Conservation (phyloP, 2,329 filamentous ascomycete genomes). For the Arthrobotrys musiformis region DNA sequence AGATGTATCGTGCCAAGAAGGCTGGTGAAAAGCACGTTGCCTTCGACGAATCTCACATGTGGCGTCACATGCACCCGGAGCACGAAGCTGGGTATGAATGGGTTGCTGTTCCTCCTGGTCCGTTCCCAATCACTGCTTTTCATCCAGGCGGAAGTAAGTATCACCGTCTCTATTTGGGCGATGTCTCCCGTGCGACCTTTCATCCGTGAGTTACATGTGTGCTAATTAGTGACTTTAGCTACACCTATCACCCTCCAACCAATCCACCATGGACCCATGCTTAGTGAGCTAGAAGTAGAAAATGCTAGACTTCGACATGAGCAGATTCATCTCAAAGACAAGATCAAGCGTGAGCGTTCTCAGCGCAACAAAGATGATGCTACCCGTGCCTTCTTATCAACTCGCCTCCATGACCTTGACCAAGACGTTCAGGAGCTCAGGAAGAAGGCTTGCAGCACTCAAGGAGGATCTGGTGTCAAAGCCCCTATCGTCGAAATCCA, state of each 20-base stretch:
- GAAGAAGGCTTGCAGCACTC: conserved; percentile 19
- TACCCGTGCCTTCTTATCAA: neutral
- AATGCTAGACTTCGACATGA: conserved; percentile 34
- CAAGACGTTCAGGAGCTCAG: conserved; percentile 34
- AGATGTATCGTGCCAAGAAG: conserved; percentile 34
- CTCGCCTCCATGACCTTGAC: conserved; percentile 15
- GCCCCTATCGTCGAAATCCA: conserved; percentile 25
- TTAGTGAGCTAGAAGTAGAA: conserved; percentile 14
- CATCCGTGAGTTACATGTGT: neutral
- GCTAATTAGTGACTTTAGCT: neutral
- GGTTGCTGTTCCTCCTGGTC: neutral
- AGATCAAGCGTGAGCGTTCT: conserved; percentile 20
- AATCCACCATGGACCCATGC: neutral
- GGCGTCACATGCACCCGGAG: neutral
- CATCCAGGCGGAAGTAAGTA: conserved; percentile 35
- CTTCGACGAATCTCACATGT: neutral
- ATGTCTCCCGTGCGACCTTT: neutral
- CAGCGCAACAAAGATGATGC: conserved; percentile 5
- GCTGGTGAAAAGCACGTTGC: neutral
- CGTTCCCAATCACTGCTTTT: conserved; percentile 24
- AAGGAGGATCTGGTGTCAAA: neutral
- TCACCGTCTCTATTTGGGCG: neutral
- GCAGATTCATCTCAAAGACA: conserved; percentile 31
- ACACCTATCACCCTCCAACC: conserved; percentile 35
- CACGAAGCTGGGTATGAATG: conserved; percentile 24